Conservation (phyloP, 2,329 filamentous ascomycete genomes). For the Aspergillus jensenii region DNA sequence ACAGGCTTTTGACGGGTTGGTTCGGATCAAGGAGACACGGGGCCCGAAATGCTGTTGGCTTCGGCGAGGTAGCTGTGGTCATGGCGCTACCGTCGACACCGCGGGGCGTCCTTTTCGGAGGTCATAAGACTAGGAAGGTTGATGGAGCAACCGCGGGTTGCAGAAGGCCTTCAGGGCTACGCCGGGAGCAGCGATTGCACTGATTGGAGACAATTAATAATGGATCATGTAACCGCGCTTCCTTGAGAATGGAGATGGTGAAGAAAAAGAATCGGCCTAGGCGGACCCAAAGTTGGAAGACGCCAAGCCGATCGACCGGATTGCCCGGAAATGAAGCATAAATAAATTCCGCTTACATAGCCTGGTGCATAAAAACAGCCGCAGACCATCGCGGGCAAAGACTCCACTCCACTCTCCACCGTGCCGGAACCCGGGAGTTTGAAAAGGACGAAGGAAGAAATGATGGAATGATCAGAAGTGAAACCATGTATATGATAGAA, state of each 20-base stretch:
- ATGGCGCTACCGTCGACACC: neutral
- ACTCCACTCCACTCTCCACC: too few relatives aligned
- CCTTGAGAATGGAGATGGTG: neutral
- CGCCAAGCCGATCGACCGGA: conserved; percentile 12
- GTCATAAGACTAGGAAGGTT: neutral
- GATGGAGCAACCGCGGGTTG: neutral
- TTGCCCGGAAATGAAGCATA: conserved; percentile 3
- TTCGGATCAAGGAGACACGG: conserved; percentile 25
- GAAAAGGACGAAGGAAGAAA: too few relatives aligned
- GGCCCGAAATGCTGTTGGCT: conserved; percentile 3
- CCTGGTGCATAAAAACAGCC: neutral
- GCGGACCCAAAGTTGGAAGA: neutral
- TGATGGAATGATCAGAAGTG: too few relatives aligned
- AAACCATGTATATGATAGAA: too few relatives aligned
- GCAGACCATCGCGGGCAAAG: neutral
- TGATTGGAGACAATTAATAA: too few relatives aligned
- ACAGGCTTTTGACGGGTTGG: conserved; percentile 35
- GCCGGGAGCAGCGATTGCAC: neutral
- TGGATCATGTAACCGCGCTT: too few relatives aligned
- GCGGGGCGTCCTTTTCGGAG: neutral
- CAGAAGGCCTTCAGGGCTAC: neutral
- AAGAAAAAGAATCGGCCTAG: neutral
- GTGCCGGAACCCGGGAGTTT: too few relatives aligned
- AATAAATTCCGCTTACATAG: neutral
- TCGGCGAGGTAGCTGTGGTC: neutral